A percentile compares a stretch with the other conserved stretches of the same genome.
Evolutionary conservation across 2,329 filamentous ascomycete genomes (phyloP).

Genomic region (Stagonosporopsis vannaccii): DNA sequence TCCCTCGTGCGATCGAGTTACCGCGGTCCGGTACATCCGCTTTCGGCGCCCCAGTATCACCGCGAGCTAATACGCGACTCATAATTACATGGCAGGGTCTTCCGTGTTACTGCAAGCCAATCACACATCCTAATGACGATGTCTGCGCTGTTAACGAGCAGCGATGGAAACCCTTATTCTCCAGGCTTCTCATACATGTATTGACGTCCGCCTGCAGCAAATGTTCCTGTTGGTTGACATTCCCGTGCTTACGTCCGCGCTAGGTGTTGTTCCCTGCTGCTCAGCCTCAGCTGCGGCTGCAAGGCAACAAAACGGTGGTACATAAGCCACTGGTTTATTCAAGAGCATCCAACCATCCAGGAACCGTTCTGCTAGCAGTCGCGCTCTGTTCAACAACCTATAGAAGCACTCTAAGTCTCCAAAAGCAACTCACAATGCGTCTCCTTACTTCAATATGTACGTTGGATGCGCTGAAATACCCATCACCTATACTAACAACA

Average conservation of each 20-base stretch:
- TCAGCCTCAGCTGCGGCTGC: conserved; percentile 18
- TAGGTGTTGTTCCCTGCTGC: conserved; percentile 1
- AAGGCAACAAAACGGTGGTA: conserved; percentile 1
- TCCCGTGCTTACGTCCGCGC: conserved; percentile 14
- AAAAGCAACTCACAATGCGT: neutral
- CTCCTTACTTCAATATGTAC: conserved; percentile 1
- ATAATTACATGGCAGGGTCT: neutral
- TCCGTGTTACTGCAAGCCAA: neutral
- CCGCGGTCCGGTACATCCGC: neutral
- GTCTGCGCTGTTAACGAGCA: neutral
- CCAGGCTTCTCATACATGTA: neutral
- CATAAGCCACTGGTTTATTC: neutral
- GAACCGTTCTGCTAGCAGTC: neutral
- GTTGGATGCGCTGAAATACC: neutral
- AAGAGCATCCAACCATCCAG: neutral
- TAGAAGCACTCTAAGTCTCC: neutral
- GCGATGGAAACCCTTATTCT: neutral
- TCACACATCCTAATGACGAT: neutral
- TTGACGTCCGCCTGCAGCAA: conserved; percentile 11
- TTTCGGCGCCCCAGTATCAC: neutral
- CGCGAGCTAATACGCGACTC: neutral
- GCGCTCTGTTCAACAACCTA: no score
- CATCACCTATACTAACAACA: neutral
- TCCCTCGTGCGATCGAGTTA: neutral
- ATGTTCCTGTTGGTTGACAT: neutral